phyloP scores from a whole-genome alignment of 2,329 filamentous ascomycete species.

The Cercospora citrullina region DNA sequence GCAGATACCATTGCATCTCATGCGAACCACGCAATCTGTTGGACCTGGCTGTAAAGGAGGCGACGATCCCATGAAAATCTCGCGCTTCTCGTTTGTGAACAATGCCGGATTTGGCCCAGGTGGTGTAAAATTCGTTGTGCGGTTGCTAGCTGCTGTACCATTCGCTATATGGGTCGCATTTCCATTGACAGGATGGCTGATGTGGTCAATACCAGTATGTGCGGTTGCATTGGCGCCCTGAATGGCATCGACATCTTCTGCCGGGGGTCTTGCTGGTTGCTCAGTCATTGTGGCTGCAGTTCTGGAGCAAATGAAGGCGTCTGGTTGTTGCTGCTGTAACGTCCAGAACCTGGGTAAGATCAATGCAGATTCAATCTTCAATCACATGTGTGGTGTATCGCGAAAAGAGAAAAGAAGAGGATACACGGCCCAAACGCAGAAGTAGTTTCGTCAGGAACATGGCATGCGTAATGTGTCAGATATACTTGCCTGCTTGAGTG shows the following conservation, averaged over 20 bases:
- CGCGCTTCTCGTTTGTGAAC: conserved; percentile 33
- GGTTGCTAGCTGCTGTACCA: conserved; percentile 17
- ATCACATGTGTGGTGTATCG: background rate
- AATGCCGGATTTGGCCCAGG: conserved; percentile 31
- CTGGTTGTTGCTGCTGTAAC: background rate
- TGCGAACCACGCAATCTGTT: conserved; percentile 34
- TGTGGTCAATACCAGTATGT: conserved; percentile 7
- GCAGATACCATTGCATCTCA: conserved; percentile 37
- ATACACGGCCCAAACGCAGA: background rate
- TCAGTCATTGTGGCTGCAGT: background rate
- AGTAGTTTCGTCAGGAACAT: background rate
- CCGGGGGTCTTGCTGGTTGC: conserved; percentile 10
- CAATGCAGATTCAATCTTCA: background rate
- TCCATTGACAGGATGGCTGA: background rate
- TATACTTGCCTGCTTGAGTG: conserved; percentile 6
- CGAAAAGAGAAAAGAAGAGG: conserved; percentile 1
- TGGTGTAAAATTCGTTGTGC: conserved; percentile 9
- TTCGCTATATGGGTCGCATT: conserved; percentile 12
- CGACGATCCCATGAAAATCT: conserved; percentile 34
- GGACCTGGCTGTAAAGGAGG: conserved; percentile 30
- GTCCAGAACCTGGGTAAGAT: background rate
- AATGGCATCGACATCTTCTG: background rate
- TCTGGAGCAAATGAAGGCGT: background rate
- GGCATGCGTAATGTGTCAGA: conserved; percentile 1
- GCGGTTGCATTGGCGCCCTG: conserved; percentile 5